Evolutionary conservation across 148 eudicot species (phyloP).

Genomic region (Beta vulgaris): DNA sequence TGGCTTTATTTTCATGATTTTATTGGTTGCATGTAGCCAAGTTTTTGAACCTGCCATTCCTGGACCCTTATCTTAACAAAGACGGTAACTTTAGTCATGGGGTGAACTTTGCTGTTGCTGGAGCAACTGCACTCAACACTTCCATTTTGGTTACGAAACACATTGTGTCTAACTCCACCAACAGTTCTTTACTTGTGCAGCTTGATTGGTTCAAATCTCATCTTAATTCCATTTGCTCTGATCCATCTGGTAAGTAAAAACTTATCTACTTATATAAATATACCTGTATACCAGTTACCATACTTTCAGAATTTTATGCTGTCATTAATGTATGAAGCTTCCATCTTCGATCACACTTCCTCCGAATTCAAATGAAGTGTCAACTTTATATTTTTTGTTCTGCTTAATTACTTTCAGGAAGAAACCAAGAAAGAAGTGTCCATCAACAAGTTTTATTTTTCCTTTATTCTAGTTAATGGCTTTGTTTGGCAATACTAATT

Average conservation of each 20-base stretch:
- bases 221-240: slow-evolving; percentile 11
- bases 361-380: no score
- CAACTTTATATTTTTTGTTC: no score
- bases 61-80: slow-evolving; percentile 20
- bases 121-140: slow-evolving; percentile 16
- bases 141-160: neutral
- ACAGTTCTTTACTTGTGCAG: slow-evolving; percentile 18
- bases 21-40: slow-evolving; percentile 20
- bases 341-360: no score
- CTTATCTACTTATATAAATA: neutral
- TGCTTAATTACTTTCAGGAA: no score
- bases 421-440: no score
- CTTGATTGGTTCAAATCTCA: slow-evolving; percentile 26
- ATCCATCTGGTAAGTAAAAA: slow-evolving; percentile 16
- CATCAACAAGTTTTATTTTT: no score
- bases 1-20: no score
- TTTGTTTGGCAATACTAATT: no score
- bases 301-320: no score
- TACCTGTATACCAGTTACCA: no score
- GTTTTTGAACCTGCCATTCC: slow-evolving; percentile 12
- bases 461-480: no score
- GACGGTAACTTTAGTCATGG: slow-evolving; percentile 31
- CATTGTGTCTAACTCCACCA: neutral
- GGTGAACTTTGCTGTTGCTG: slow-evolving; percentile 25
- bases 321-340: no score